These are phyloP conservation scores for Tirmania nivea DNA, from an alignment of 495 filamentous ascomycete genomes.

Conservation along the genomic window DNA sequence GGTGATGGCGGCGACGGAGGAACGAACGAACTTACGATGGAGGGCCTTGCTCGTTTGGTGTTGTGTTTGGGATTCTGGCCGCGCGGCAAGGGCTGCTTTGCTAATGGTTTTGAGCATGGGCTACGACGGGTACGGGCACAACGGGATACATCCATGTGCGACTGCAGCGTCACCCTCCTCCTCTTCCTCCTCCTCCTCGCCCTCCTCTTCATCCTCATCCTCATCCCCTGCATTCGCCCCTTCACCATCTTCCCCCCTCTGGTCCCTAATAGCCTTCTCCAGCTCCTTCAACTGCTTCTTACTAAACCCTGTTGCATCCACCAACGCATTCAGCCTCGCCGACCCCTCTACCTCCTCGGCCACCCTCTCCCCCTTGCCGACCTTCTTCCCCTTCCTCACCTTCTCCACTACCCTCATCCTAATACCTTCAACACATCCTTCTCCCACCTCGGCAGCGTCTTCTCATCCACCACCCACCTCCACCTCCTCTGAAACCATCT, in stretches of 20 bases:
- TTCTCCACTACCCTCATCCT: too few species aligned
- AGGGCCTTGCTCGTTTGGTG: too few species aligned
- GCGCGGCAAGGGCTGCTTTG: too few species aligned
- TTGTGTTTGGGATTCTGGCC: too few species aligned
- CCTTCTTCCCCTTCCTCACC: neutral
- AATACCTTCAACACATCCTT: slow-evolving; percentile 2
- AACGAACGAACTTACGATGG: neutral
- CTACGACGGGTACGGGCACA: neutral
- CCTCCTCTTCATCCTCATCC: slow-evolving; percentile 15
- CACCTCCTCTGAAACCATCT: slow-evolving; percentile 76
- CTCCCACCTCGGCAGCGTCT: slow-evolving; percentile 59
- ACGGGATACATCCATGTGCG: too few species aligned
- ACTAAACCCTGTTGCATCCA: slow-evolving; percentile 84
- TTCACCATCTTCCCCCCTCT: slow-evolving; percentile 22
- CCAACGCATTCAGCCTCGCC: slow-evolving; percentile 60
- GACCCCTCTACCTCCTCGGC: slow-evolving; percentile 45
- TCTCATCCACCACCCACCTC: slow-evolving; percentile 51
- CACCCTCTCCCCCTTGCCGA: neutral
- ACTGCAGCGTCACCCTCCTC: slow-evolving; percentile 14
- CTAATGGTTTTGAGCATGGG: too few species aligned
- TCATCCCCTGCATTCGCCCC: slow-evolving; percentile 33
- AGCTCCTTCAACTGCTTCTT: slow-evolving; percentile 89
- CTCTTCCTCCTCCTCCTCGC: slow-evolving; percentile 23
- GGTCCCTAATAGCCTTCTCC: slow-evolving; percentile 65
- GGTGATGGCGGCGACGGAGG: too few species aligned